A percentile compares a stretch with the other conserved stretches of the same genome.
Evolutionary conservation across 495 filamentous ascomycete species (phyloP).

Genomic region (Penicillium flavigenum): DNA sequence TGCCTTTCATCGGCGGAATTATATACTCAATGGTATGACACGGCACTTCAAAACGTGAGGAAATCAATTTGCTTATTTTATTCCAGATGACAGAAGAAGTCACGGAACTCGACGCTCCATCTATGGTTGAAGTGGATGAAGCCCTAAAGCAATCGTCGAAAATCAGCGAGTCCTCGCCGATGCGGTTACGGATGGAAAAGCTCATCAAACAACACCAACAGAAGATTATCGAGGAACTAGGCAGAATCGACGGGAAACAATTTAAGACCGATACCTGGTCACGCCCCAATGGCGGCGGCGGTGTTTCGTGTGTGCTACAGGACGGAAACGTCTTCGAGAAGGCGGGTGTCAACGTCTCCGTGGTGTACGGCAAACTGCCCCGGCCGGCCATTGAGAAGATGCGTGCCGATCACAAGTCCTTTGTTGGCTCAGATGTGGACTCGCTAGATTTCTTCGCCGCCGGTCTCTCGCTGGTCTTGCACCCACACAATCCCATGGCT

Average conservation of each 20-base stretch:
- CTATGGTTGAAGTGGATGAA: conserved; percentile 54
- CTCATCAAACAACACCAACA: conserved; percentile 91
- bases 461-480: conserved; percentile 86
- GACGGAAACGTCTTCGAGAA: conserved; percentile 98
- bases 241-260: conserved; percentile 74
- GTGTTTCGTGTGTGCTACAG: conserved; percentile 89
- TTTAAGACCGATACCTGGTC: conserved; percentile 87
- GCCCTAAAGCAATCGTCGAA: conserved; percentile 42
- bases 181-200: conserved; percentile 96
- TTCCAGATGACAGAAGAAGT: conserved; percentile 50
- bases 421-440: conserved; percentile 69
- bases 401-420: conserved; percentile 90
- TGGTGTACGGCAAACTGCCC: conserved; percentile 91
- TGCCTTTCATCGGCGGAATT: conserved; percentile 61
- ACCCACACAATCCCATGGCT: conserved; percentile 92
- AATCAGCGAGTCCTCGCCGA: conserved; percentile 68
- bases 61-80: conserved; percentile 10
- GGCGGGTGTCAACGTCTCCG: conserved; percentile 90
- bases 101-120: conserved; percentile 54
- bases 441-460: conserved; percentile 92
- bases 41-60: background rate
- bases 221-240: conserved; percentile 77
- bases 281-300: conserved; percentile 80
- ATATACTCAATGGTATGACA: conserved; percentile 65
- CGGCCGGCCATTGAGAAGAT: conserved; percentile 87